Evolutionary conservation across 1,139 yeast genomes (phyloP).

Genomic region (Arxiozyma telluris): DNA sequence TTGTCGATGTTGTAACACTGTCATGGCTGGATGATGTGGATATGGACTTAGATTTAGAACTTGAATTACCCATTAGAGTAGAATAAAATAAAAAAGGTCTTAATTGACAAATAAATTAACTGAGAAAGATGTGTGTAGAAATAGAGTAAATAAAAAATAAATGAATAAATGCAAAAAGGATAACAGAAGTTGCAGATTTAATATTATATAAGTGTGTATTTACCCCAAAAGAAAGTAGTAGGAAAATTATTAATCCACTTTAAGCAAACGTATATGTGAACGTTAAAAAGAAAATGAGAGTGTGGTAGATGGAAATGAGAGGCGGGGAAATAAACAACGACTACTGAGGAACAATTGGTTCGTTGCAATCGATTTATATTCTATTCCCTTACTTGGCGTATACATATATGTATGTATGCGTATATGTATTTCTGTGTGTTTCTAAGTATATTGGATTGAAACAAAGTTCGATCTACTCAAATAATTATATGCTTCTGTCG

Average conservation of each 20-base stretch:
- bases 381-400: background rate
- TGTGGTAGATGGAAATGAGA: background rate
- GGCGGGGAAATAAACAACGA: background rate
- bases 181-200: too few species aligned
- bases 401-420: too few species aligned
- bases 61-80: conserved; percentile 26
- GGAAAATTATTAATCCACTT: background rate
- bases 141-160: background rate
- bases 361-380: too few species aligned
- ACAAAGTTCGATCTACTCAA: background rate
- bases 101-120: background rate
- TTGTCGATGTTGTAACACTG: background rate
- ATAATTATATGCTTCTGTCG: background rate
- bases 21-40: background rate
- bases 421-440: too few species aligned
- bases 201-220: too few species aligned
- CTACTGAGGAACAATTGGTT: background rate
- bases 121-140: background rate
- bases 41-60: conserved; percentile 24
- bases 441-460: background rate
- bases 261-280: background rate
- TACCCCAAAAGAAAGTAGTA: background rate
- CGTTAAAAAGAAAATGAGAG: background rate
- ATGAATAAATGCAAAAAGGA: background rate
- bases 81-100: too few species aligned